Evolutionary conservation across 208 protist species (phyloP), one percentile per base, ranked within the genome.

Genomic region (Lotmaria passim): DNA sequence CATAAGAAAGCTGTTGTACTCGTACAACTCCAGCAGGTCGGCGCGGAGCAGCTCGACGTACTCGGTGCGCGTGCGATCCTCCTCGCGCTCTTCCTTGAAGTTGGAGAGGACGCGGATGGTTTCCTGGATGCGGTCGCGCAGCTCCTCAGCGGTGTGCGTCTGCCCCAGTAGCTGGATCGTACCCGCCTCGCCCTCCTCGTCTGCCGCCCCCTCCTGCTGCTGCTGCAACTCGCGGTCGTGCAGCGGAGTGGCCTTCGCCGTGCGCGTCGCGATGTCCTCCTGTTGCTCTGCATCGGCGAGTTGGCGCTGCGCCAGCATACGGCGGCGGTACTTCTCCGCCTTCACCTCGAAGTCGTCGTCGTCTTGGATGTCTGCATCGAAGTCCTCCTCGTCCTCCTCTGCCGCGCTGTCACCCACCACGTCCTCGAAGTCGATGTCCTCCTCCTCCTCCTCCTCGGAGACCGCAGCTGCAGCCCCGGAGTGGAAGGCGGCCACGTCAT

Each of bases 1-100:
- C 52, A 99, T 93, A 7, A 99, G 75, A 50, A 93, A 98, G 11
- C 93, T 83, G 43, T 84, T 93, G 82, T 99, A 99, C 64, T 98
- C 98, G 82, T 99, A 99, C 55, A 98, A 93, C 36, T 79, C 78
- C 26, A 85, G 82, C 11, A 99, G 64, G 83, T 99, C 98, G 3
- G 62, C 48, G 23, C 75, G 82, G 2, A 99, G 89, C 30, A 93
- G 73, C 8, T 85, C 68, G 39, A 99, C 34, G 81, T 99, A 99
- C 51, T 99, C 96, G n/a, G 60, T 48, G 30, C 98, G 90, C 14
- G 75, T 76, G 19, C 78, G 80, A n/a, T 82, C 87, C 41, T 94
- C 82, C 66, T 98, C 91, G 12, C 96, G 85, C 66, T 97, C 79
- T 47, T 93, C 79, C 34, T 68, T 85, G 78, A 99, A 98, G 65